phyloP scores from a whole-genome alignment of 768 basidiomycete genomes.

The Suillus tomentosus region DNA sequence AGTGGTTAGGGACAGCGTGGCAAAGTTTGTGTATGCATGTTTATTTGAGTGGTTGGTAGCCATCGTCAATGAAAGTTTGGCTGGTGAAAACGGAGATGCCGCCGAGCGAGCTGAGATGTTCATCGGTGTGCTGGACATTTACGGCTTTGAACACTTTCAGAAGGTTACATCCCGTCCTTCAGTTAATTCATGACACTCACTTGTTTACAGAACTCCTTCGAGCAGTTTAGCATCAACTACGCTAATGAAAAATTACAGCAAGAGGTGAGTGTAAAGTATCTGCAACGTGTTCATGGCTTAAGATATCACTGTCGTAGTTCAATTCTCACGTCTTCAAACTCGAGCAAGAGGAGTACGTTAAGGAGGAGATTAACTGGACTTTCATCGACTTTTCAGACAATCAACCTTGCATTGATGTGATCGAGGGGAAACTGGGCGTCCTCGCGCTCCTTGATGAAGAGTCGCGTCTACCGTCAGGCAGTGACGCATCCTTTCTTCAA shows the following conservation, averaged over 20 bases:
- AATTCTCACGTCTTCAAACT: constrained; percentile 99
- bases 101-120: constrained; percentile 94
- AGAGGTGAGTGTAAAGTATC: constrained; percentile 59
- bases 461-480: constrained; percentile 92
- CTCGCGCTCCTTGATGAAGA: constrained; percentile 96
- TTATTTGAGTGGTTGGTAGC: constrained; percentile 98
- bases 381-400: constrained; percentile 99
- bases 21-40: constrained; percentile 98
- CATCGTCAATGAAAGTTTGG: constrained; percentile 95
- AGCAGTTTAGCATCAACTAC: constrained; percentile 99
- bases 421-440: constrained; percentile 96
- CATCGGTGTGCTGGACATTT: constrained; percentile 98
- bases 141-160: constrained; percentile 96
- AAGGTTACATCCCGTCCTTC: constrained; percentile 51
- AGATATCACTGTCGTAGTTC: constrained; percentile 55
- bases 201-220: constrained; percentile 71
- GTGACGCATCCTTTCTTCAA: constrained; percentile 88
- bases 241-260: constrained; percentile 98
- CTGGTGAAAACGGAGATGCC: constrained; percentile 92
- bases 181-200: constrained; percentile 11
- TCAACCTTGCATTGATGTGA: constrained; percentile 97
- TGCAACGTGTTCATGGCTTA: constrained; percentile 21
- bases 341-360: constrained; percentile 98
- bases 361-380: constrained; percentile 99
- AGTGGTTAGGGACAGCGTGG: constrained; percentile 93